A percentile compares a stretch with the other conserved stretches of the same genome.
Evolutionary conservation across 192 early-diverging fungal species (phyloP).

Genomic region (Spizellomyces sp.): DNA sequence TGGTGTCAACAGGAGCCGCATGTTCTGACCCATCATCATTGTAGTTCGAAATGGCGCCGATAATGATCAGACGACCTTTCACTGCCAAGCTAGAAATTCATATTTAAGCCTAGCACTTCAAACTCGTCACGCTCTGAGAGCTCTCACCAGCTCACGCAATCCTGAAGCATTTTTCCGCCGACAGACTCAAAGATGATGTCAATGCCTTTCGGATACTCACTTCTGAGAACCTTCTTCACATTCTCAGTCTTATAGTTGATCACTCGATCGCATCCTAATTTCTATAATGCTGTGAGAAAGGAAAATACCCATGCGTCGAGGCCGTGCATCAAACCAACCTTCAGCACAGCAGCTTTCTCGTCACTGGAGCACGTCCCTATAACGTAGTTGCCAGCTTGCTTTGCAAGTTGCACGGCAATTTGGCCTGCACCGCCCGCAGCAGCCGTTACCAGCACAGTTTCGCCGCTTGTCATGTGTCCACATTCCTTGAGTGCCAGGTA

Average conservation of each 20-base stretch:
- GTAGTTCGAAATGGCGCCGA: conserved; percentile 39
- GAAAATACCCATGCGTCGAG: not conserved
- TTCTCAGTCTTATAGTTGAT: conserved; percentile 65
- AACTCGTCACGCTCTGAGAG: not conserved
- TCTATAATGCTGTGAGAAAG: not conserved
- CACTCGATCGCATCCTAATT: conserved; percentile 56
- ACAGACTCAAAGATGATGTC: conserved; percentile 63
- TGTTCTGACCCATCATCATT: conserved; percentile 1
- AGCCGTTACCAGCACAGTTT: conserved; percentile 61
- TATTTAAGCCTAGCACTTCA: not conserved
- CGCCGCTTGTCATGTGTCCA: conserved; percentile 48
- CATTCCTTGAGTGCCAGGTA: conserved; percentile 51
- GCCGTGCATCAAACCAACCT: conserved; percentile 14
- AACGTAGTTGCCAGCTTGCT: conserved; percentile 58
- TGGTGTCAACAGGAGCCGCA: too few relatives aligned
- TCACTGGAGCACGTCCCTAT: conserved; percentile 62
- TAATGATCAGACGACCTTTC: conserved; percentile 37
- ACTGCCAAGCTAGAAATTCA: conserved; percentile 17
- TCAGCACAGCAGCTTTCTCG: conserved; percentile 53
- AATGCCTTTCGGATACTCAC: conserved; percentile 57
- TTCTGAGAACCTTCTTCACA: conserved; percentile 48
- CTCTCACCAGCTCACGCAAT: conserved; percentile 23
- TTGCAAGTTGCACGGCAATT: conserved; percentile 64
- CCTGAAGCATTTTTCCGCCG: conserved; percentile 56
- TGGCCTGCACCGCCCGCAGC: conserved; percentile 65